Percentiles rank a stretch among this genome's conserved stretches.
Conservation (phyloP, 371 early-diverging fungal genomes). For the Syncephalastrum sp. region DNA sequence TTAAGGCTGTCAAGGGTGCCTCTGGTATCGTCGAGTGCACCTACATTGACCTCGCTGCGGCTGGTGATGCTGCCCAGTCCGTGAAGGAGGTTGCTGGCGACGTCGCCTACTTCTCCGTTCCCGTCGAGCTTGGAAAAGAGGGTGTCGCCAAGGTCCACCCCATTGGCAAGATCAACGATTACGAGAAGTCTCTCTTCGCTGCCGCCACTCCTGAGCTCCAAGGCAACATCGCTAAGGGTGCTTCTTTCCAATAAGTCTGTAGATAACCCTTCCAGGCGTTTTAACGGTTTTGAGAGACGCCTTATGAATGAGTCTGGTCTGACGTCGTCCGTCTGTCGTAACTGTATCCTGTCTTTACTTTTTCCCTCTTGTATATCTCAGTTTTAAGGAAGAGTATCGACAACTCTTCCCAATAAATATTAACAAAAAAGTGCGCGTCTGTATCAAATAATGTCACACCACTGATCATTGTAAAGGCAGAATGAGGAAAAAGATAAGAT, state of each 20-base stretch:
- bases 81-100: conserved; percentile 51
- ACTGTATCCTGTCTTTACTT: too few relatives aligned
- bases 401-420: too few relatives aligned
- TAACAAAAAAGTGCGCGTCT: too few relatives aligned
- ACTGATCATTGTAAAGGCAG: too few relatives aligned
- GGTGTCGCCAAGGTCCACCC: conserved; percentile 76
- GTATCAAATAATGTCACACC: too few relatives aligned
- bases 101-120: conserved; percentile 82
- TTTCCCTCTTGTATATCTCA: too few relatives aligned
- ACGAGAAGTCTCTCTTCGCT: conserved; percentile 71
- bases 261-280: too few relatives aligned
- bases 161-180: conserved; percentile 61
- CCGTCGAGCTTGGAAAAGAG: conserved; percentile 79
- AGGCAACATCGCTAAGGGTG: conserved; percentile 76
- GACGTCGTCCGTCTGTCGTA: too few relatives aligned
- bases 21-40: conserved; percentile 72
- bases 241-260: conserved; percentile 29
- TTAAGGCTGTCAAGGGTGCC: conserved; percentile 70
- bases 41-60: conserved; percentile 75
- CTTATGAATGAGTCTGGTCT: too few relatives aligned
- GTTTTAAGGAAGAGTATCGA: too few relatives aligned
- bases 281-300: too few relatives aligned
- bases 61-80: conserved; percentile 47
- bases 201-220: conserved; percentile 78
- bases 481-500: too few relatives aligned